Evolutionary conservation across 2,329 filamentous ascomycete genomes (phyloP), one percentile per base, ranked within the genome.

Genomic region (Talaromyces rugulosus): DNA sequence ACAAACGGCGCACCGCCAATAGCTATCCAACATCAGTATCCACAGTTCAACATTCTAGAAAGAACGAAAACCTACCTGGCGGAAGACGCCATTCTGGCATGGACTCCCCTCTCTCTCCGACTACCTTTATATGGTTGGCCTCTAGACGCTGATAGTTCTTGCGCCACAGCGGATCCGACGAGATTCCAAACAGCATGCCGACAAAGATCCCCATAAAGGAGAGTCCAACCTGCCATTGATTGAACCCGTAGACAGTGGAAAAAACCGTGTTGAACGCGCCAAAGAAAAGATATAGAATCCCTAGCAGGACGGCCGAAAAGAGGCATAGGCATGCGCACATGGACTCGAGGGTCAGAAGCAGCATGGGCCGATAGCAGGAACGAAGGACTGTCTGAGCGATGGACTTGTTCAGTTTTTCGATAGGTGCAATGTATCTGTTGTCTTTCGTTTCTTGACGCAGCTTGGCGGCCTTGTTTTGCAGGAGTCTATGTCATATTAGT

Each of bases 1-100:
- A 95, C 91, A 9, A 96, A 76, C 52, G 92, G 76, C 0, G 87
- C 87, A n/a, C 93, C 94, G 7, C 82, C 73, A 58, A 93, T 89
- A 23, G 87, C 77, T 77, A 55, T 56, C 23, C 42, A 28, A 23
- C 6, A n/a, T 58, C n/a, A 58, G 44, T 27, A 50, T 50, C 40
- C n/a, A 58, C 14, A 14, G 9, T 16, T 27, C 58, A 23, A 52
- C 7, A 40, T 58, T 58, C 61, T 44, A 42, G 23, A 44, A 5
- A 34, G 28, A 55, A 42, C 3, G 18, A 42, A 67, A 76, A 80
- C 83, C 59, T 67, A 77, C 75, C 85, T 36, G 91, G 87, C 6
- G 91, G 90, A 36, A 97, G 83, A 64, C 92, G 87, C 78, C 89
- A 96, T 77, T 97, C 94, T 8, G 94, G 93, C 80, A 96, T 91